Conservation (phyloP, 306 rosid species). For the Medicago arabica region DNA sequence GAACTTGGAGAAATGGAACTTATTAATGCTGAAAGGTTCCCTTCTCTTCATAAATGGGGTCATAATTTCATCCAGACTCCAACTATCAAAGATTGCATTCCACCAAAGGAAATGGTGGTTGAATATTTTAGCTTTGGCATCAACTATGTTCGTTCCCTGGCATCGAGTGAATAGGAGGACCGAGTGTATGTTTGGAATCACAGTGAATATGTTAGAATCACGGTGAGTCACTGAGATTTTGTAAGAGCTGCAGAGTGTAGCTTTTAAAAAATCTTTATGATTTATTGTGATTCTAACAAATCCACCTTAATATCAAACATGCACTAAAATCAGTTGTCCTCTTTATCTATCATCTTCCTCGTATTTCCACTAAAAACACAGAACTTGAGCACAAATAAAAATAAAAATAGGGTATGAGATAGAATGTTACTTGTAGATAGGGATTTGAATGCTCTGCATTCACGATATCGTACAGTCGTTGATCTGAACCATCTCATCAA, state of each 20-base stretch:
- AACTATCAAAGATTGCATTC: constrained; percentile 52
- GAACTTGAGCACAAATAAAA: neutral
- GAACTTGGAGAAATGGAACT: constrained; percentile 47
- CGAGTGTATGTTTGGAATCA: no score
- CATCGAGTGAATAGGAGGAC: constrained; percentile 17
- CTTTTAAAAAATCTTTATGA: no score
- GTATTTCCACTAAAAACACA: neutral
- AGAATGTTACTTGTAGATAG: neutral
- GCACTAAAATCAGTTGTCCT: neutral
- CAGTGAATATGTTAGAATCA: neutral
- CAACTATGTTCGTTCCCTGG: constrained; percentile 49
- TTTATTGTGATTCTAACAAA: neutral
- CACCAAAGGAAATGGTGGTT: constrained; percentile 44
- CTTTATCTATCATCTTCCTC: neutral
- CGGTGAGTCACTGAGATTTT: neutral
- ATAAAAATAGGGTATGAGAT: neutral
- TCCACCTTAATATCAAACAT: no score
- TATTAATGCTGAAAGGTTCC: constrained; percentile 46
- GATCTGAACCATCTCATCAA: neutral
- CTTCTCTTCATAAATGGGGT: constrained; percentile 51
- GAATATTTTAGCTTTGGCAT: constrained; percentile 39
- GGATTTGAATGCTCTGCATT: no score
- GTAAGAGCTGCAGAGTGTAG: no score
- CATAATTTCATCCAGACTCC: constrained; percentile 40
- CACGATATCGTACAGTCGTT: neutral